phyloP scores from a whole-genome alignment of 345 rosid species.

The Dimocarpus longan region DNA sequence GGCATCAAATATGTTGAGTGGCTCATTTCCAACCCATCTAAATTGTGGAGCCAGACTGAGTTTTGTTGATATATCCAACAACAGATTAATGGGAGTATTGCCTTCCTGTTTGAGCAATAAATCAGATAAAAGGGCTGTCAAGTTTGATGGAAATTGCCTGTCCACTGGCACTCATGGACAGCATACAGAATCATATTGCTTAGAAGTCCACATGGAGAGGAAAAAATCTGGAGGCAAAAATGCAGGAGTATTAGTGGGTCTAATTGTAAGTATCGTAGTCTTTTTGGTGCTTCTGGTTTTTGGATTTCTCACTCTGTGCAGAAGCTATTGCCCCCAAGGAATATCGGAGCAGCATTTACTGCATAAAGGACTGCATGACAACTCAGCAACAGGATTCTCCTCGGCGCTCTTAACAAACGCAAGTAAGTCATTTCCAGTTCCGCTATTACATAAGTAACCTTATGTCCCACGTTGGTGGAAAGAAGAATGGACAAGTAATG shows the following conservation, averaged over 20 bases:
- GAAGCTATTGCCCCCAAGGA: slow-evolving; percentile 41
- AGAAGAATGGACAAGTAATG: slow-evolving; percentile 1
- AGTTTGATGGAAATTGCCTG: slow-evolving; percentile 59
- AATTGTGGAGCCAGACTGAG: slow-evolving; percentile 55
- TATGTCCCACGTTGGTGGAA: not conserved
- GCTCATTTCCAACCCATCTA: slow-evolving; percentile 50
- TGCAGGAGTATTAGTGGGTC: slow-evolving; percentile 46
- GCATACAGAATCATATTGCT: slow-evolving; percentile 55
- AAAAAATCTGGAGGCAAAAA: slow-evolving; percentile 33
- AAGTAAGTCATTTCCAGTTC: slow-evolving; percentile 44
- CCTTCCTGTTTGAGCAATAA: slow-evolving; percentile 55
- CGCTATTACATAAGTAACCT: not conserved
- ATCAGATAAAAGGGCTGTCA: slow-evolving; percentile 31
- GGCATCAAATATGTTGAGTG: slow-evolving; percentile 56
- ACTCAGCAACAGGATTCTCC: slow-evolving; percentile 47
- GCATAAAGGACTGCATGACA: slow-evolving; percentile 51
- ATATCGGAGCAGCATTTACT: slow-evolving; percentile 53
- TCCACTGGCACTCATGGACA: slow-evolving; percentile 45
- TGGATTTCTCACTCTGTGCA: slow-evolving; percentile 38
- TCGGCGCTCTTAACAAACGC: slow-evolving; percentile 56
- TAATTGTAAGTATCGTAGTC: slow-evolving; percentile 39
- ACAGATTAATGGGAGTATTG: slow-evolving; percentile 56
- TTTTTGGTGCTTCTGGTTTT: slow-evolving; percentile 38
- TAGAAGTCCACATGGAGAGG: slow-evolving; percentile 35
- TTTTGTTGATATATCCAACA: slow-evolving; percentile 61